Base-by-base conservation (phyloP, 176 grass and related monocot genomes). In the Aegilops speltoides region DNA sequence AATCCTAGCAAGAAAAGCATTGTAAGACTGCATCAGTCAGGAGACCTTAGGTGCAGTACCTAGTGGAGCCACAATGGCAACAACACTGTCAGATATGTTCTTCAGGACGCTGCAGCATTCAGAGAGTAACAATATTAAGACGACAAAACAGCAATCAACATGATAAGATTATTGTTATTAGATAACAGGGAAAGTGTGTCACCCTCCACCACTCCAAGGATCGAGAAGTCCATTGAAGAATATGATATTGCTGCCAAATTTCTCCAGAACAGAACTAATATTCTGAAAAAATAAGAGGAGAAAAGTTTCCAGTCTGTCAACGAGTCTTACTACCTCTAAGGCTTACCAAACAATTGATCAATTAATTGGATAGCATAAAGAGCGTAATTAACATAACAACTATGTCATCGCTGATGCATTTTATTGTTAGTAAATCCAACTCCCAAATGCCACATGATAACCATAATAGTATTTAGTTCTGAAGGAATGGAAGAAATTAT, bases 121-220 rank as follows among this genome's bases (percentile, higher is more conserved):
- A 88, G 78, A 86, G 43, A 74, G 65, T 37, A 89, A 43, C 12
- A 90, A n/a, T 56, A 59, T 82, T 52, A 81, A 80, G 32, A 56
- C 33, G 76, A 22, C 63, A 84, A 63, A 90, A 90, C 6, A 41
- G 62, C 20, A 19, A 28, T 80, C 13, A 8, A 83, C 29, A 12
- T 69, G 73, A 76, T 36, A 15, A 67, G 15, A n/a, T 22, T 38
- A 69, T 66, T 46, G 72, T 5, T 28, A 62, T 73, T 7, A 26
- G 11, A 29, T 29, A 52, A n/a, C 6, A 78, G 59, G 17, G 73
- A 14, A 89, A 38, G 46, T 63, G 76, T 83, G 57, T 65, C 77
- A 98, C 96, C 96, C 92, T 79, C 96, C 93, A 1, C 96, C 96
- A 48, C 93, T 98, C 96, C 96, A 98, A 43, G 96, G 96, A 84